Conservation (phyloP, 257 asterid species). For the Jasminum sambac region DNA sequence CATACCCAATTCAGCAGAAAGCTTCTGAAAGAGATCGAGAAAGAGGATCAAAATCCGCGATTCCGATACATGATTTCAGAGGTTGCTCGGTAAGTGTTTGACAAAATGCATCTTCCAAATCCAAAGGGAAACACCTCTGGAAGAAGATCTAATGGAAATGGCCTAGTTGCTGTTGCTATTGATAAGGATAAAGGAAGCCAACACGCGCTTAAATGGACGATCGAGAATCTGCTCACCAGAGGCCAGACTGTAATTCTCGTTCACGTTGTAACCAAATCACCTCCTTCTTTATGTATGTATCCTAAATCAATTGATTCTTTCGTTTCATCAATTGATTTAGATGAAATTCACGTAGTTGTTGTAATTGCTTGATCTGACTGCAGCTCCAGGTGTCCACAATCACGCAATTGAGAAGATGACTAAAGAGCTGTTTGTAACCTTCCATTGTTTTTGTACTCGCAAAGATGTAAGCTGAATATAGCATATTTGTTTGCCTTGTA, state of each 20-base stretch:
- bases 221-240: constrained; percentile 54
- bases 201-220: constrained; percentile 76
- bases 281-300: constrained; percentile 40
- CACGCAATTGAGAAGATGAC: constrained; percentile 48
- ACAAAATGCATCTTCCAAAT: constrained; percentile 32
- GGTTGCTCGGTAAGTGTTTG: not conserved
- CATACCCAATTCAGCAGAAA: not conserved
- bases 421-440: constrained; percentile 62
- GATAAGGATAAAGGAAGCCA: constrained; percentile 86
- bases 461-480: constrained; percentile 56
- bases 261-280: constrained; percentile 54
- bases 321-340: not conserved
- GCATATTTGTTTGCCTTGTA: too few species aligned
- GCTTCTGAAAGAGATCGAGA: not conserved
- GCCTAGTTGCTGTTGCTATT: constrained; percentile 62
- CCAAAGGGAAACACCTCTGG: constrained; percentile 12
- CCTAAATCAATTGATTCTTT: not conserved
- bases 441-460: constrained; percentile 83
- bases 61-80: not conserved
- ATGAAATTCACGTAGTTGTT: not conserved
- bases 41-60: not conserved
- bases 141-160: constrained; percentile 26
- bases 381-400: constrained; percentile 26
- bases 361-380: constrained; percentile 25
- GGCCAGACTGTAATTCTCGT: constrained; percentile 77